A percentile compares a stretch with the other conserved stretches of the same genome.
These are phyloP conservation scores for Acacia confusa DNA, from an alignment of 306 rosid species.

Conservation along the genomic window DNA sequence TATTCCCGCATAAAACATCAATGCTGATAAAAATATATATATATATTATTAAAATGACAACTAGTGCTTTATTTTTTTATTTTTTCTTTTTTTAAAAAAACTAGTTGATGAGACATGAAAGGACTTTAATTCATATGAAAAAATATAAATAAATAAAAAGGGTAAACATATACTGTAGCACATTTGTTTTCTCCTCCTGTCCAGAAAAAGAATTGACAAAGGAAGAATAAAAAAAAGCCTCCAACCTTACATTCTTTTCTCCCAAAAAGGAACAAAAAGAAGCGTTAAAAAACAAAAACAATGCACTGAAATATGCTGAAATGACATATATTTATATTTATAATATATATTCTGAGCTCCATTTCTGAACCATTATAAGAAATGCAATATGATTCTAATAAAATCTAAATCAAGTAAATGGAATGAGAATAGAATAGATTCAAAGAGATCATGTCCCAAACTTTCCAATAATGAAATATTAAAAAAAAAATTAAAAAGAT, in stretches of 20 bases:
- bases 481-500: neutral
- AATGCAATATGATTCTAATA: slow-evolving; percentile 15
- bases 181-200: neutral
- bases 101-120: neutral
- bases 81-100: too few species aligned
- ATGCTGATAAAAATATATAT: neutral
- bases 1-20: neutral
- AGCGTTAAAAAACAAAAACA: neutral
- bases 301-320: slow-evolving; percentile 27
- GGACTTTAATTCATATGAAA: neutral
- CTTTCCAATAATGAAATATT: slow-evolving; percentile 42
- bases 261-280: slow-evolving; percentile 10
- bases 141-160: neutral
- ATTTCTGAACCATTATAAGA: slow-evolving; percentile 16
- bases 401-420: slow-evolving; percentile 36
- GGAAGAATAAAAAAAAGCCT: neutral
- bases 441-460: slow-evolving; percentile 31
- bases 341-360: slow-evolving; percentile 19
- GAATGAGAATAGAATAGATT: slow-evolving; percentile 46
- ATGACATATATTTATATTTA: neutral
- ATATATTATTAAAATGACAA: neutral
- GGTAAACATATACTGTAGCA: neutral
- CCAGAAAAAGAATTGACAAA: neutral
- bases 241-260: neutral
- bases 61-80: neutral